Evolutionary conservation across 371 early-diverging fungal genomes (phyloP).

Genomic region (Zychaea mexicana): DNA sequence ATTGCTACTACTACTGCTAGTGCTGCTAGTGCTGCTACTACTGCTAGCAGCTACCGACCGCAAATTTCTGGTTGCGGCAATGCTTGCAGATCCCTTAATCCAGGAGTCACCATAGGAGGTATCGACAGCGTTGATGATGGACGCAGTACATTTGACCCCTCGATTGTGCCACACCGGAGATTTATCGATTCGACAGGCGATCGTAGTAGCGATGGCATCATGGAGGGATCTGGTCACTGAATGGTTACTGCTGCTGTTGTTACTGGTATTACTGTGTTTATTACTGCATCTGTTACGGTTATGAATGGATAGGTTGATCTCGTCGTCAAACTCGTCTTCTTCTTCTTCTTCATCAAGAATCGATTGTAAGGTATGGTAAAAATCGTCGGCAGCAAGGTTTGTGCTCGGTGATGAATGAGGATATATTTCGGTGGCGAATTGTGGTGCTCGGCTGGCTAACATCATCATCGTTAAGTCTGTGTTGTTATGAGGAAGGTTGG

Average conservation of each 20-base stretch:
- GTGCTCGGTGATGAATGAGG: conserved; percentile 2
- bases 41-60: neutral
- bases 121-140: neutral
- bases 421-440: conserved; percentile 11
- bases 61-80: neutral
- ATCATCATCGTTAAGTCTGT: neutral
- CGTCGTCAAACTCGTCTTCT: neutral
- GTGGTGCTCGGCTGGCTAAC: neutral
- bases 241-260: neutral
- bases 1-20: neutral
- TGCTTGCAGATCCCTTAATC: neutral
- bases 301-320: too few relatives aligned
- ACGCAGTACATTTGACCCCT: neutral
- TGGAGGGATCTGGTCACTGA: too few relatives aligned
- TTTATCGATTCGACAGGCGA: neutral
- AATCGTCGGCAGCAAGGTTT: neutral
- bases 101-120: conserved; percentile 1
- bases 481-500: too few relatives aligned
- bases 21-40: neutral
- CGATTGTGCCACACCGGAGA: conserved; percentile 1
- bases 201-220: neutral
- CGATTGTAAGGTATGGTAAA: conserved; percentile 4
- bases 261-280: neutral
- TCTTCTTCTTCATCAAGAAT: conserved; percentile 3
- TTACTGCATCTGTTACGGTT: too few relatives aligned